Percentiles rank a stretch among this genome's conserved stretches.
These are phyloP conservation scores for Papiliotrema laurentii DNA, from an alignment of 1,284 basidiomycete species.

Conservation along the genomic window DNA sequence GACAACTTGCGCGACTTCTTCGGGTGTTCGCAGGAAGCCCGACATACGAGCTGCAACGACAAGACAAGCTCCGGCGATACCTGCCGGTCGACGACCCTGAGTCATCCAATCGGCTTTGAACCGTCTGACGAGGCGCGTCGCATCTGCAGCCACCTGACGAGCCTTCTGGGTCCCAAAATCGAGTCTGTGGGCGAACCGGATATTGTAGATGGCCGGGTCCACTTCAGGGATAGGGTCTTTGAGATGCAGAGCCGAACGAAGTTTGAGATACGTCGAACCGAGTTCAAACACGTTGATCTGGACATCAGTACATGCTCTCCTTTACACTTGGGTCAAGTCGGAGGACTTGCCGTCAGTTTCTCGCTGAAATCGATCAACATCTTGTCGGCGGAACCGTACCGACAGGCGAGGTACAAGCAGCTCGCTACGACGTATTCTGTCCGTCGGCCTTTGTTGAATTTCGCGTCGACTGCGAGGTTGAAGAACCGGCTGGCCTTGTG, in stretches of 20 bases:
- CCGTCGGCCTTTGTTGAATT: conserved; percentile 87
- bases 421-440: conserved; percentile 91
- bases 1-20: conserved; percentile 96
- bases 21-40: conserved; percentile 85
- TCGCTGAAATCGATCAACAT: conserved; percentile 99
- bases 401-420: conserved; percentile 90
- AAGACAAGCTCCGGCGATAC: conserved; percentile 93
- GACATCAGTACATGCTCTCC: neutral
- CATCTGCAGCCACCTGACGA: conserved; percentile 85
- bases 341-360: conserved; percentile 65
- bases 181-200: conserved; percentile 90
- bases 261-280: conserved; percentile 91
- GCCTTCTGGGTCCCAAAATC: conserved; percentile 90
- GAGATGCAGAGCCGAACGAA: conserved; percentile 85
- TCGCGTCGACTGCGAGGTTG: conserved; percentile 88
- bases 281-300: conserved; percentile 98
- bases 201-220: conserved; percentile 96
- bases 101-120: conserved; percentile 99
- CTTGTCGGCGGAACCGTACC: conserved; percentile 79
- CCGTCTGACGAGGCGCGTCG: conserved; percentile 85
- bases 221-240: conserved; percentile 66
- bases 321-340: neutral
- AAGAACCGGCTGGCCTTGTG: conserved; percentile 80
- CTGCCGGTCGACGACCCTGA: conserved; percentile 87
- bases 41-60: conserved; percentile 97